These are phyloP conservation scores for Cicer chorassanicum DNA, from an alignment of 306 rosid species.

Conservation along the genomic window DNA sequence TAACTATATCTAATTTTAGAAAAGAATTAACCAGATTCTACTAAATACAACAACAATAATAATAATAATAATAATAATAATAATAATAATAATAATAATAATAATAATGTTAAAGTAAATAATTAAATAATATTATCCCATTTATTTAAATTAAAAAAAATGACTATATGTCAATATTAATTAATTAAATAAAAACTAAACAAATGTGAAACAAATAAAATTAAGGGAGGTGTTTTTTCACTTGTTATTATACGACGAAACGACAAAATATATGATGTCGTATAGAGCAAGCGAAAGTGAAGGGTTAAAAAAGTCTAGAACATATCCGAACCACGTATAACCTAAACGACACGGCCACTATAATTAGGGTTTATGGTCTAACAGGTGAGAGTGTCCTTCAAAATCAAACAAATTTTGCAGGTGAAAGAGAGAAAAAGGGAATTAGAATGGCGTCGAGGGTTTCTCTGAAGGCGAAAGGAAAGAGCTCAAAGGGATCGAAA, in stretches of 20 bases:
- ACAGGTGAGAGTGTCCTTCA: no score
- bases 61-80: no score
- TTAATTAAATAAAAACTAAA: no score
- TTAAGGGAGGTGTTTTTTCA: background rate
- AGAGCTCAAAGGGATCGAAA: conserved; percentile 64
- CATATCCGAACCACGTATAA: background rate
- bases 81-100: no score
- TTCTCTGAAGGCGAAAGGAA: conserved; percentile 77
- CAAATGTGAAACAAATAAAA: no score
- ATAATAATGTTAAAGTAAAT: no score
- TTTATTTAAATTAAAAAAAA: no score
- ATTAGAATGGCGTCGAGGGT: conserved; percentile 75
- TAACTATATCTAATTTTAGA: no score
- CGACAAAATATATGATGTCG: background rate
- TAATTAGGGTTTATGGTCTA: conserved; percentile 49
- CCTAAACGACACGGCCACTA: conserved; percentile 3
- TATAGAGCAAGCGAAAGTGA: background rate
- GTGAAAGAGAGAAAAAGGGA: background rate
- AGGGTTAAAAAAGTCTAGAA: background rate
- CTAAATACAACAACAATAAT: no score
- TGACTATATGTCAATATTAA: no score
- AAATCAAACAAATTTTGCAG: background rate
- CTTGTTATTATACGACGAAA: background rate
- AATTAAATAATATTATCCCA: no score
- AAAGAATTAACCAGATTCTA: no score